Conservation (phyloP, 148 eudicot genomes). For the Cornus kousa region DNA sequence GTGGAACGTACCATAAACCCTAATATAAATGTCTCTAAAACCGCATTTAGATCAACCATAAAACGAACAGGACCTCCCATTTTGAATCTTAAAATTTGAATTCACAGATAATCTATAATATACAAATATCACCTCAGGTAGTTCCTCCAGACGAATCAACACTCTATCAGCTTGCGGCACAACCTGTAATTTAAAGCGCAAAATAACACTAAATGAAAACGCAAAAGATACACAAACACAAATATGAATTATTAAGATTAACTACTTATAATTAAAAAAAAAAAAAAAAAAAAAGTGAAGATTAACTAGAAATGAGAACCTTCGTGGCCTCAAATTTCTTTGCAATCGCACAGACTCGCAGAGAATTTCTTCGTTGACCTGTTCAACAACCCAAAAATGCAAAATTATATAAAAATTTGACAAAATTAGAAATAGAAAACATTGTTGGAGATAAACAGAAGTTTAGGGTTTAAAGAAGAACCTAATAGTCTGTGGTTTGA, state of each 20-base stretch:
- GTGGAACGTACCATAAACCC: too few species aligned
- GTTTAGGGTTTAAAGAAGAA: constrained; percentile 14
- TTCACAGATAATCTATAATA: neutral
- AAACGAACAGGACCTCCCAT: neutral
- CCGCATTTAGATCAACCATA: neutral
- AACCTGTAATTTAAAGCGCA: constrained; percentile 46
- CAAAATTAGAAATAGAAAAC: neutral
- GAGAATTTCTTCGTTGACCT: constrained; percentile 43
- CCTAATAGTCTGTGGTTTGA: constrained; percentile 34
- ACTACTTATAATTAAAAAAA: too few species aligned
- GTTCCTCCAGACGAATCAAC: constrained; percentile 72
- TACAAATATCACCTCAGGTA: constrained; percentile 54
- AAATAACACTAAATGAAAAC: neutral
- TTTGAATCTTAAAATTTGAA: neutral
- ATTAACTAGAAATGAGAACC: constrained; percentile 29
- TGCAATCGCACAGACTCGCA: constrained; percentile 61
- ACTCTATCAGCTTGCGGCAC: constrained; percentile 90
- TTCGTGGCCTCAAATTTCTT: constrained; percentile 67
- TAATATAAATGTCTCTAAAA: neutral
- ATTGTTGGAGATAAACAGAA: neutral
- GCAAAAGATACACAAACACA: neutral
- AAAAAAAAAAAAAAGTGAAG: neutral
- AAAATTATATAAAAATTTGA: neutral
- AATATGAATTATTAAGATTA: neutral
- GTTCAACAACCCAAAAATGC: constrained; percentile 8